Evolutionary conservation across 306 rosid species (phyloP), one percentile per base, ranked within the genome.

Genomic region (Quercus mongolica): DNA sequence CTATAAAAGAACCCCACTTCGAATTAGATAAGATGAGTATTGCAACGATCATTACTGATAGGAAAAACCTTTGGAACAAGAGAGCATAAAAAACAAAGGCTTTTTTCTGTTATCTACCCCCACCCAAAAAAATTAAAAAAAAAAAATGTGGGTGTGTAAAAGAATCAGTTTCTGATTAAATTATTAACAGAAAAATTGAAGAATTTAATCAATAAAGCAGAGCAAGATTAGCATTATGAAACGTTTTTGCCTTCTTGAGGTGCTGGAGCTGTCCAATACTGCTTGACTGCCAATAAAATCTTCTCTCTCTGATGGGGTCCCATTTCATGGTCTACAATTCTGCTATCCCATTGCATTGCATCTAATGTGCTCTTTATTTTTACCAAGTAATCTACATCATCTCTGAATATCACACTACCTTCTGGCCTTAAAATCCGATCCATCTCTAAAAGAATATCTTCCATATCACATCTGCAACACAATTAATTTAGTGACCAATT

Each of bases 381-480:
- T 56, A 84, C 73, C 83, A 95, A 80, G 81, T 86, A 52, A 63
- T 95, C 97, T 71, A 95, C 94, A n/a, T 95, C 97, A 23, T 93
- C 98, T 9, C 98, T 75, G 57, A 95, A 44, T 44, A 95, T 86
- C 25, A 91, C 88, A 21, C 92, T 76, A 0, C 99, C 99, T 76
- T 85, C 76, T 15, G 98, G 97, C 86, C 99, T 58, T 51, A 95
- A 80, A 62, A 95, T 83, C 80, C 99, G 76, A 63, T 95, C 99
- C 96, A 95, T 95, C 77, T 95, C 99, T 21, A 95, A 38, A 56
- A 95, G 83, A 77, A 93, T 93, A 71, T 87, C 89, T 85, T 85
- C 93, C 84, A 86, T 79, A 17, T 87, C 81, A 72, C 99, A 95
- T 78, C 98, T 94, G 94, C 81, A 68, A 13, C 61, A 78, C 59